Percentiles rank a stretch among this genome's conserved stretches.
phyloP scores from a whole-genome alignment of 2,329 filamentous ascomycete genomes.

The Aspergillus novofumigatus region DNA sequence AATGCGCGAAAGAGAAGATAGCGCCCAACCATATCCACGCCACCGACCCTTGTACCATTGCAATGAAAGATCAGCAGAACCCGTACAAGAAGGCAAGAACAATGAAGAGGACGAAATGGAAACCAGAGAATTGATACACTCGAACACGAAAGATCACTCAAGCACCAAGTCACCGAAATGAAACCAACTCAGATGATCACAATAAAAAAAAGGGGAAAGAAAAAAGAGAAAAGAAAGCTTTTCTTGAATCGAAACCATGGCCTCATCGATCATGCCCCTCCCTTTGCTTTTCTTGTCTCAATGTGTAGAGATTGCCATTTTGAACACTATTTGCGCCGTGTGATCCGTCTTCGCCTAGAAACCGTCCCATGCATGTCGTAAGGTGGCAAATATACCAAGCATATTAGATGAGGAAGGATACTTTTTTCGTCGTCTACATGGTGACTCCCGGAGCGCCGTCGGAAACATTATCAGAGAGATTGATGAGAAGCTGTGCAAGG shows the following conservation, averaged over 20 bases:
- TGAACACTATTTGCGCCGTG: conserved; percentile 34
- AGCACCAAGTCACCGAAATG: conserved; percentile 13
- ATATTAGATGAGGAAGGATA: conserved; percentile 25
- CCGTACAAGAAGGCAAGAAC: conserved; percentile 11
- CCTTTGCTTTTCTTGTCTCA: conserved; percentile 7
- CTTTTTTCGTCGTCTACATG: conserved; percentile 36
- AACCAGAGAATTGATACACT: conserved; percentile 16
- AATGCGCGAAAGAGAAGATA: conserved; percentile 30
- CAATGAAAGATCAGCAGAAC: conserved; percentile 15
- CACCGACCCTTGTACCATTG: conserved; percentile 27
- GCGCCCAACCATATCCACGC: conserved; percentile 34
- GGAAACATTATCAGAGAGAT: conserved; percentile 83
- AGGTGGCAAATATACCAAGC: conserved; percentile 32
- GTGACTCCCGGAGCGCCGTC: conserved; percentile 41
- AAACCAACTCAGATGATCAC: conserved; percentile 4
- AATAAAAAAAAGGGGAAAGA: conserved; percentile 7
- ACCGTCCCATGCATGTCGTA: conserved; percentile 41
- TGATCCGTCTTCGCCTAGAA: conserved; percentile 38
- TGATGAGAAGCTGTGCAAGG: conserved; percentile 93
- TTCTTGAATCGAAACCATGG: conserved; percentile 4
- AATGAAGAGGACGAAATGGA: conserved; percentile 7
- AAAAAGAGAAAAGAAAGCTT: conserved; percentile 3
- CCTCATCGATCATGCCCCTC: conserved; percentile 1
- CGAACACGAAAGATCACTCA: conserved; percentile 19
- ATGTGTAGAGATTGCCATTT: conserved; percentile 17